phyloP scores from a whole-genome alignment of 2,329 filamentous ascomycete species.

The Aciculosporium take region DNA sequence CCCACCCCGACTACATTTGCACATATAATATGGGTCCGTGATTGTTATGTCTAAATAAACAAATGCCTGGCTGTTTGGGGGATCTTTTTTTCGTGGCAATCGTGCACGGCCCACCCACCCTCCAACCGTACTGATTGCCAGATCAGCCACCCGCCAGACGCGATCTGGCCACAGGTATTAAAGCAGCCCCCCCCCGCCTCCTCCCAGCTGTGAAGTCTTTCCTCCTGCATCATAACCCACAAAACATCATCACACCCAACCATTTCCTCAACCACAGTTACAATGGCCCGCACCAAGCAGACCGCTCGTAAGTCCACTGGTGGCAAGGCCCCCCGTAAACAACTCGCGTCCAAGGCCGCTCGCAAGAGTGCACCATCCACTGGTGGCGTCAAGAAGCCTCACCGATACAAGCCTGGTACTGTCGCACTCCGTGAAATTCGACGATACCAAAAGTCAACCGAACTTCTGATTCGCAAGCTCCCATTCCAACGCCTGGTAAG shows the following conservation, averaged over 20 bases:
- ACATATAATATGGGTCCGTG: too few species aligned
- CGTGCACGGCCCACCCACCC: constrained; percentile 7
- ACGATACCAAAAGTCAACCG: constrained; percentile 94
- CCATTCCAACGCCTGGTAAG: constrained; percentile 88
- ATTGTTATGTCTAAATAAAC: too few species aligned
- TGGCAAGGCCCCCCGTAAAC: constrained; percentile 77
- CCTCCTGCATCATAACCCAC: constrained; percentile 24
- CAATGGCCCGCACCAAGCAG: constrained; percentile 54
- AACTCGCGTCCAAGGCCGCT: constrained; percentile 95
- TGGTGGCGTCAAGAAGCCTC: constrained; percentile 93
- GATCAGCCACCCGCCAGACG: constrained; percentile 23
- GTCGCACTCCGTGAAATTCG: constrained; percentile 97
- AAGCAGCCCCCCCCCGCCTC: constrained; percentile 30
- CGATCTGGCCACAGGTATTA: constrained; percentile 24
- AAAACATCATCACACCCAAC: background rate
- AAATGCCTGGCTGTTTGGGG: too few species aligned
- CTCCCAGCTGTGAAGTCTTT: constrained; percentile 20
- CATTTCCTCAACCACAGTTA: constrained; percentile 19
- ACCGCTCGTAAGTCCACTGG: constrained; percentile 63
- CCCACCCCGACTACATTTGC: too few species aligned
- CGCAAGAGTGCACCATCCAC: constrained; percentile 97
- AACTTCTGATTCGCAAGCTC: constrained; percentile 91
- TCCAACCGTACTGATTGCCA: constrained; percentile 11
- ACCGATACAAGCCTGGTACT: constrained; percentile 81
- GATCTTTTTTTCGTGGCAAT: background rate